Evolutionary conservation across 306 rosid species (phyloP).

Genomic region (Gynostemma pentaphyllum): DNA sequence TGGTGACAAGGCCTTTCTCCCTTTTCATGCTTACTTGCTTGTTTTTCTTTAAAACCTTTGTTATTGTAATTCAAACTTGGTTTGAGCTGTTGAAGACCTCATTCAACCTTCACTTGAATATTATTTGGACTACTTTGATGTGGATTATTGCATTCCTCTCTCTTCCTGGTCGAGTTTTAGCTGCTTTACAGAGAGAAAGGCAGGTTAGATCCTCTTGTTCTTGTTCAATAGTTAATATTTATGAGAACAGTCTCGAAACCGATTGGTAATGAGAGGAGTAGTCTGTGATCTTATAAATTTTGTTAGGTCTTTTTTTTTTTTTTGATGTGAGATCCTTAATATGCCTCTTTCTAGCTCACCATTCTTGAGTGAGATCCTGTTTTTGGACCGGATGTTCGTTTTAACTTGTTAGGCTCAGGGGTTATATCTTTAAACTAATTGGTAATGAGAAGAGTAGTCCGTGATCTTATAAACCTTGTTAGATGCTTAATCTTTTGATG

Average conservation of each 20-base stretch:
- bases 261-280: too few relatives aligned
- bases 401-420: too few relatives aligned
- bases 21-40: slow-evolving; percentile 29
- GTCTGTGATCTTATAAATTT: too few relatives aligned
- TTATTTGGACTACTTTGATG: slow-evolving; percentile 27
- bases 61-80: slow-evolving; percentile 35
- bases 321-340: neutral
- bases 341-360: too few relatives aligned
- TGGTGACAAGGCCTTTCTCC: slow-evolving; percentile 38
- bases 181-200: slow-evolving; percentile 44
- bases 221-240: too few relatives aligned
- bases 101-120: slow-evolving; percentile 29
- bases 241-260: too few relatives aligned
- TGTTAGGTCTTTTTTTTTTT: neutral
- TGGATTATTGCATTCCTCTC: slow-evolving; percentile 47
- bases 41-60: slow-evolving; percentile 32
- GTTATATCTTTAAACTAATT: too few relatives aligned
- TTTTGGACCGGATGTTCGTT: too few relatives aligned
- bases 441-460: too few relatives aligned
- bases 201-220: slow-evolving; percentile 27
- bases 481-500: neutral
- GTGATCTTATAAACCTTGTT: too few relatives aligned
- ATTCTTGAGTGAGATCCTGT: too few relatives aligned
- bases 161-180: slow-evolving; percentile 46
- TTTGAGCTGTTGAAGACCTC: slow-evolving; percentile 37